Evolutionary conservation across 345 rosid species (phyloP).

Genomic region (Theobroma cacao): DNA sequence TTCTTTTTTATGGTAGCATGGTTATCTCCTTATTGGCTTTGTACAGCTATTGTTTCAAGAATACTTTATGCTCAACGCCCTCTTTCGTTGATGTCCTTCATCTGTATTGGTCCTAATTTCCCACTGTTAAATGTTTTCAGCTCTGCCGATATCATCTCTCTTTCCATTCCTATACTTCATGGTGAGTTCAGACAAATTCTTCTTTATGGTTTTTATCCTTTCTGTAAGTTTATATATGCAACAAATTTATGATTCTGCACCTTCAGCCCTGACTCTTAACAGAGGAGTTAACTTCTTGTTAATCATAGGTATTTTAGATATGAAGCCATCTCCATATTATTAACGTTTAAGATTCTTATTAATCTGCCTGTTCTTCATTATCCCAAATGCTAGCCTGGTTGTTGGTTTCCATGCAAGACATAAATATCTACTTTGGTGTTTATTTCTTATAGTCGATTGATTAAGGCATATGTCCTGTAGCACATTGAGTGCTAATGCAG

Average conservation of each 20-base stretch:
- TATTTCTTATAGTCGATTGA: no score
- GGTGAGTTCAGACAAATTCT: constrained; percentile 46
- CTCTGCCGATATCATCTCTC: constrained; percentile 79
- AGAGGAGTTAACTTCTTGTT: not conserved
- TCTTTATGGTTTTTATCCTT: not conserved
- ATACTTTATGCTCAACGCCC: not conserved
- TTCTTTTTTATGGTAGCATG: not conserved
- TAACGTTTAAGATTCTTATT: not conserved
- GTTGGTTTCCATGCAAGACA: no score
- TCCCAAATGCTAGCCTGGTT: no score
- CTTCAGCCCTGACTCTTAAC: not conserved
- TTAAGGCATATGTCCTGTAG: no score
- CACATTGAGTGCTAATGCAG: no score
- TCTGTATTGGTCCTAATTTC: not conserved
- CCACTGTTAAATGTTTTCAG: constrained; percentile 43
- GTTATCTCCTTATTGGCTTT: not conserved
- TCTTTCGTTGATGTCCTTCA: not conserved
- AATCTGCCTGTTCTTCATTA: not conserved
- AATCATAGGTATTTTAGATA: not conserved
- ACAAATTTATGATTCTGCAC: not conserved
- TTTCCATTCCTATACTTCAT: constrained; percentile 90
- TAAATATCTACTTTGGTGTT: no score
- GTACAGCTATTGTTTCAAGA: not conserved
- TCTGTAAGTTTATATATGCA: not conserved
- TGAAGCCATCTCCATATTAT: not conserved